Base-by-base conservation (phyloP, 129 eudicot genomes). In the Lactuca sativa region DNA sequence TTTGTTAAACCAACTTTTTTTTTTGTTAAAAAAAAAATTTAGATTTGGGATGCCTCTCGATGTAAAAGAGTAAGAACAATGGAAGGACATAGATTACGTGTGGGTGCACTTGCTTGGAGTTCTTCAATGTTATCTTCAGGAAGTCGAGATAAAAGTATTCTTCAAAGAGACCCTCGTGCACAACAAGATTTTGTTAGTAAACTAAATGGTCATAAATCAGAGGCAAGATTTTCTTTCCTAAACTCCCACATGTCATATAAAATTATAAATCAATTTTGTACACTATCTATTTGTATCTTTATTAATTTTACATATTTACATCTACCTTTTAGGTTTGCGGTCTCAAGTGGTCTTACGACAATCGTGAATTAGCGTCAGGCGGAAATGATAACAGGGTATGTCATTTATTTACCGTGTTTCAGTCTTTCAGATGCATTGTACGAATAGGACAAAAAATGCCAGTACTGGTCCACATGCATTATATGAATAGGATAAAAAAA, bases 41-140 rank as follows among this genome's bases (percentile, higher is more conserved):
- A 92, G 98, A 85, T 93, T 12, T 93, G 98, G 98, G 98, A 93
- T 73, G 95, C 98, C 16, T 76, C 98, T 62, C 92, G 90, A 56
- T 87, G 95, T 66, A 89, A 89, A 82, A 89, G 84, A 63, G 63
- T 93, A 16, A 88, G 98, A 83, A 89, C 87, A 5, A 86, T 93
- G 98, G 95, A 93, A 75, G 98, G 98, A 34, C 98, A 93, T 79
- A 84, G 96, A 56, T 63, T 89, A 57, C 86, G 98, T 70, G 98
- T 89, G 60, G 98, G 98, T 38, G 90, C 98, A n/a, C 78, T 93
- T 59, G 96, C 98, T 58, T 93, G 98, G 98, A 93, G 86, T 76
- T 77, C 95, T 38, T 82, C 98, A 36, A 65, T 85, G 56, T 60
- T 93, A 67, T 93, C 98, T 79, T 86, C 98, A 52, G 98, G 96